These are phyloP conservation scores for Sporisorium sorghi DNA, from an alignment of 1,284 basidiomycete genomes.

Conservation along the genomic window DNA sequence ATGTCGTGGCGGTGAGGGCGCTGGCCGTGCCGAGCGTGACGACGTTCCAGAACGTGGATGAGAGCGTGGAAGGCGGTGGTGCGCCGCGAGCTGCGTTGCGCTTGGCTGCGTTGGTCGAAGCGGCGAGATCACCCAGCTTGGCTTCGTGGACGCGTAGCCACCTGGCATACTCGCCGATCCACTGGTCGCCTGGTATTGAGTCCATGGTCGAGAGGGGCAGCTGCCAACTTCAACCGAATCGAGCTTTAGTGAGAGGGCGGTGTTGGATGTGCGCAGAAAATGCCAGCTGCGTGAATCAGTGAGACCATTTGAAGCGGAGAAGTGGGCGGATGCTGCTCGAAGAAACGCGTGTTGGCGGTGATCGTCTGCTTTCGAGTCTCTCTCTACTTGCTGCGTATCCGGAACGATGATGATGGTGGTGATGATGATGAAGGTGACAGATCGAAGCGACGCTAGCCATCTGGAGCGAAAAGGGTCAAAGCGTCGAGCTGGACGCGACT, in stretches of 20 bases:
- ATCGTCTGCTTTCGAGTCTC: background rate
- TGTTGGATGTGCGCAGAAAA: background rate
- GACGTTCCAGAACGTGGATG: slow-evolving; percentile 44
- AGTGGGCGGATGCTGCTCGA: slow-evolving; percentile 2
- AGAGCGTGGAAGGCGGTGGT: slow-evolving; percentile 8
- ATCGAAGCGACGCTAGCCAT: background rate
- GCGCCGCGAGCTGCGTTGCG: slow-evolving; percentile 9
- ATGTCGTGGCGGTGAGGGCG: background rate
- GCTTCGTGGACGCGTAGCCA: slow-evolving; percentile 59
- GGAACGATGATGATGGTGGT: background rate
- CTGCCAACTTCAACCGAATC: background rate
- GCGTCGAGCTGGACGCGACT: background rate
- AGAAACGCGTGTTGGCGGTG: background rate
- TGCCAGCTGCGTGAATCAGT: background rate
- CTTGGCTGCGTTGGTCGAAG: slow-evolving; percentile 19
- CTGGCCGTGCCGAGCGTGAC: slow-evolving; percentile 35
- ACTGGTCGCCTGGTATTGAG: slow-evolving; percentile 51
- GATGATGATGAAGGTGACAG: background rate
- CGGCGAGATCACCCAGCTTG: slow-evolving; percentile 45
- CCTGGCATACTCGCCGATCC: slow-evolving; percentile 56
- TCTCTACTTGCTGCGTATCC: background rate
- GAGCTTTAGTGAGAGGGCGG: background rate
- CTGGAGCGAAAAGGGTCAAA: slow-evolving; percentile 2
- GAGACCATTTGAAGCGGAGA: slow-evolving; percentile 1
- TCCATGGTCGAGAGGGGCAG: slow-evolving; percentile 35